Percentiles rank a stretch among this genome's conserved stretches.
Evolutionary conservation across 2,329 filamentous ascomycete genomes (phyloP).

Genomic region (Claviceps humidiphila): DNA sequence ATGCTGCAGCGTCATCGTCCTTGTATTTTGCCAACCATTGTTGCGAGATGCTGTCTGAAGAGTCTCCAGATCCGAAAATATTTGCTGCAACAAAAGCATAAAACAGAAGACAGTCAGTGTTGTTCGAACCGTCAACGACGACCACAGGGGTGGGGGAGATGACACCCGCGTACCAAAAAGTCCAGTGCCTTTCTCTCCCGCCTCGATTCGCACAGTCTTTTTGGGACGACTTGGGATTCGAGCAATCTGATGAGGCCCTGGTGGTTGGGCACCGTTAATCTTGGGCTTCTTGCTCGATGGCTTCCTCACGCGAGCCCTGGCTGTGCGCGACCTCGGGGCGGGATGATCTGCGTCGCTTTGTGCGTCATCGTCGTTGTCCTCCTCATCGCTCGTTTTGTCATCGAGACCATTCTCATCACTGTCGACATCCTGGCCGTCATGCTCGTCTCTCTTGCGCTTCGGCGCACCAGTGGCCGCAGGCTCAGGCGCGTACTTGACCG

Average conservation of each 20-base stretch:
- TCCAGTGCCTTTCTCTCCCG: slow-evolving; percentile 36
- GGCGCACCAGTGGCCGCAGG: slow-evolving; percentile 23
- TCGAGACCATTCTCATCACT: slow-evolving; percentile 35
- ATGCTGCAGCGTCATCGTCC: slow-evolving; percentile 37
- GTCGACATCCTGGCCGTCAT: slow-evolving; percentile 33
- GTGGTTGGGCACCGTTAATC: slow-evolving; percentile 39
- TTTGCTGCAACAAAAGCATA: slow-evolving; percentile 32
- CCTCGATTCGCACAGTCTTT: slow-evolving; percentile 40
- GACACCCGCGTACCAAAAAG: slow-evolving; percentile 36
- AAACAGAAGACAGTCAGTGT: slow-evolving; percentile 6
- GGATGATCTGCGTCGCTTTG: slow-evolving; percentile 32
- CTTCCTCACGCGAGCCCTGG: slow-evolving; percentile 36
- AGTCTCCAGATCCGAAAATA: slow-evolving; percentile 47
- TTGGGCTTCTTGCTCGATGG: slow-evolving; percentile 52
- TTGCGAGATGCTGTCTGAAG: slow-evolving; percentile 42
- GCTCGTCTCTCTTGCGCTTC: slow-evolving; percentile 45
- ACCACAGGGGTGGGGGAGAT: neutral
- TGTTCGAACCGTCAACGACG: neutral
- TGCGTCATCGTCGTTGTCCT: slow-evolving; percentile 22
- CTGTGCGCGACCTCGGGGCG: slow-evolving; percentile 23
- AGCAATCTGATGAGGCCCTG: slow-evolving; percentile 23
- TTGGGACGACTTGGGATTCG: slow-evolving; percentile 40
- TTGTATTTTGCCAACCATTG: slow-evolving; percentile 48
- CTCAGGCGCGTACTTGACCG: slow-evolving; percentile 46
- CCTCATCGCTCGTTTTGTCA: slow-evolving; percentile 29